Percentiles rank a stretch among this genome's conserved stretches.
Conservation (phyloP, 192 early-diverging fungal genomes). For the Umbelopsis isabellina region DNA sequence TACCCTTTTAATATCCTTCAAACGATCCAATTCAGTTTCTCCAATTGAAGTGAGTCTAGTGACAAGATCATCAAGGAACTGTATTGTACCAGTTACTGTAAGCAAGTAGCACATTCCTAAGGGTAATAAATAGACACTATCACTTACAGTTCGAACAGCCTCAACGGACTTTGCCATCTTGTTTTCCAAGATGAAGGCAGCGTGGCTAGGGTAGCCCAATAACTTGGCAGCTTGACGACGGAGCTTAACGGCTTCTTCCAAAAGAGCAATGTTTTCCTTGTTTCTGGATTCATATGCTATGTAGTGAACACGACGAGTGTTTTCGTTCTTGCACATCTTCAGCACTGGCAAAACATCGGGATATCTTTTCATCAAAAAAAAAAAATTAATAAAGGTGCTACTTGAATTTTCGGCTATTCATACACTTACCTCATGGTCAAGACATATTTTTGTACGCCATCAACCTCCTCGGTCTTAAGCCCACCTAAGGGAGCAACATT, state of each 20-base stretch:
- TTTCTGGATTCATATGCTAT: slow-evolving; percentile 60
- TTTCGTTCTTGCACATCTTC: slow-evolving; percentile 53
- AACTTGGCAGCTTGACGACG: slow-evolving; percentile 42
- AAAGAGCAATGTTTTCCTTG: slow-evolving; percentile 59
- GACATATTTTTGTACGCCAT: slow-evolving; percentile 65
- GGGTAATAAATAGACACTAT: neutral
- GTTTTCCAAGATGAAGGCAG: slow-evolving; percentile 71
- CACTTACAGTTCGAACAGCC: slow-evolving; percentile 49
- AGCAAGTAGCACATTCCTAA: neutral
- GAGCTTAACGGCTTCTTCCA: slow-evolving; percentile 55
- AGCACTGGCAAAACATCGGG: slow-evolving; percentile 44
- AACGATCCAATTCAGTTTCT: slow-evolving; percentile 58
- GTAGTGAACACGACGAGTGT: slow-evolving; percentile 54
- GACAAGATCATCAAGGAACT: slow-evolving; percentile 70
- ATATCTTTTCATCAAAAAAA: neutral
- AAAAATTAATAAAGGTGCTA: neutral
- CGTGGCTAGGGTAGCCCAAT: slow-evolving; percentile 75
- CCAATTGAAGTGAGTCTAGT: slow-evolving; percentile 59
- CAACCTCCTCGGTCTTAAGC: slow-evolving; percentile 54
- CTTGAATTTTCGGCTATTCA: slow-evolving; percentile 12
- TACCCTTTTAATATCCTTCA: slow-evolving; percentile 67
- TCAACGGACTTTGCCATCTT: slow-evolving; percentile 82
- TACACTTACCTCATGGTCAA: slow-evolving; percentile 77
- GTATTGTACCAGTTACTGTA: neutral
- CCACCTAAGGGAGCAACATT: slow-evolving; percentile 31